Evolutionary conservation across 1,139 yeast genomes (phyloP), one percentile per base, ranked within the genome.

Genomic region (Petasospora fabianii): DNA sequence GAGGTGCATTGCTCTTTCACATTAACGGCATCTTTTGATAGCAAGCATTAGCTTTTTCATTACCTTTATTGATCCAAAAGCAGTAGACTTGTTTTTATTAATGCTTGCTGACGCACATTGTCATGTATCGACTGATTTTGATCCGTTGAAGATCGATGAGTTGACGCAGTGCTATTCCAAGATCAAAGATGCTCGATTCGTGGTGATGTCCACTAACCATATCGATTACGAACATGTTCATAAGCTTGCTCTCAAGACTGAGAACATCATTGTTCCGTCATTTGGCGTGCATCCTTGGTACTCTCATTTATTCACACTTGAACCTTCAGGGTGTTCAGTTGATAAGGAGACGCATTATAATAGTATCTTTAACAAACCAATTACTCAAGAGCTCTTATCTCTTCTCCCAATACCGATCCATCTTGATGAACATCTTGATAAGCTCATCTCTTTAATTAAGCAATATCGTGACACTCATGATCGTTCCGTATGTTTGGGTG

Each of bases 251-350:
- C 16, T 54, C 3, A 50, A 53, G 10, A 42, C 60, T 3, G 47
- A 48, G 1, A 58, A 58, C 21, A 61, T 83, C 1, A 60, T 71
- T 11, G n/a, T 22, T 1, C 82, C 92, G 0, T 77, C 81, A 38
- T 81, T 80, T 57, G 98, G 97, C 0, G 68, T 86, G 5, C 97
- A 92, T 59, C 97, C 97, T 0, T 90, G 97, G 97, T 87, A 75
- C 54, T 63, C 78, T 2, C 95, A 90, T 59, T 52, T 81, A 22
- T 80, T 78, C 47, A 65, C 75, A 9, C 49, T 61, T 7, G 59
- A 51, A 54, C 49, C 1, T 43, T 39, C 11, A 44, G 30, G 16
- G 21, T 16, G 21, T 6, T 10, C 8, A 7, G 27, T 43, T 46
- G 35, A 18, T 39, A 68, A 53, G 55, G 16, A 35, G 13, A 60